Evolutionary conservation across 352 stramenopile genomes (phyloP).

Genomic region (Pythium folliculosum): DNA sequence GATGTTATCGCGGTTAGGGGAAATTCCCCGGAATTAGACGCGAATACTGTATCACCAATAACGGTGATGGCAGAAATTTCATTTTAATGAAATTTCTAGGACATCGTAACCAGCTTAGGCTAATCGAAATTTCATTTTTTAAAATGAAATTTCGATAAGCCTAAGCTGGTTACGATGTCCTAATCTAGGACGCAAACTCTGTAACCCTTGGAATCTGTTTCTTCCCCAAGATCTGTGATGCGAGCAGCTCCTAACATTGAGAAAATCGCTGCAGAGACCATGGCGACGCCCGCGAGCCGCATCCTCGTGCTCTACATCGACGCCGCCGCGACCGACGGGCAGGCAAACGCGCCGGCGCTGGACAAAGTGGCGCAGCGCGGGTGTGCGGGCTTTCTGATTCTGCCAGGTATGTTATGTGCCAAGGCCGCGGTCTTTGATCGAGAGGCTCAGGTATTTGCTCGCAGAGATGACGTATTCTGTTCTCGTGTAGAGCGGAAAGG

Average conservation of each 20-base stretch:
- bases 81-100: too few relatives aligned
- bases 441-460: too few relatives aligned
- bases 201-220: not conserved
- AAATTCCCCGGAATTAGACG: too few relatives aligned
- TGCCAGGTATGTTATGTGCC: constrained; percentile 36
- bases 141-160: not conserved
- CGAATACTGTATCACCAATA: too few relatives aligned
- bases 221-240: not conserved
- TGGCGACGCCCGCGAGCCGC: constrained; percentile 29
- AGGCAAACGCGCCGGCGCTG: constrained; percentile 21
- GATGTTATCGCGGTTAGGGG: too few relatives aligned
- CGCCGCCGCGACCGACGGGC: not conserved
- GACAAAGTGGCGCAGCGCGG: constrained; percentile 50
- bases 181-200: not conserved
- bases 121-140: too few relatives aligned
- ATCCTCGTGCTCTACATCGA: constrained; percentile 31
- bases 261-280: not conserved
- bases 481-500: not conserved
- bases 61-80: too few relatives aligned
- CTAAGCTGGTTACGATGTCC: not conserved
- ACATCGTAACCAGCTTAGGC: too few relatives aligned
- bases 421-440: not conserved
- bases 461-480: not conserved
- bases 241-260: not conserved
- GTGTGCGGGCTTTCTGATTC: constrained; percentile 56